Conservation (phyloP, 2,329 filamentous ascomycete species). For the Trichoderma sp. region DNA sequence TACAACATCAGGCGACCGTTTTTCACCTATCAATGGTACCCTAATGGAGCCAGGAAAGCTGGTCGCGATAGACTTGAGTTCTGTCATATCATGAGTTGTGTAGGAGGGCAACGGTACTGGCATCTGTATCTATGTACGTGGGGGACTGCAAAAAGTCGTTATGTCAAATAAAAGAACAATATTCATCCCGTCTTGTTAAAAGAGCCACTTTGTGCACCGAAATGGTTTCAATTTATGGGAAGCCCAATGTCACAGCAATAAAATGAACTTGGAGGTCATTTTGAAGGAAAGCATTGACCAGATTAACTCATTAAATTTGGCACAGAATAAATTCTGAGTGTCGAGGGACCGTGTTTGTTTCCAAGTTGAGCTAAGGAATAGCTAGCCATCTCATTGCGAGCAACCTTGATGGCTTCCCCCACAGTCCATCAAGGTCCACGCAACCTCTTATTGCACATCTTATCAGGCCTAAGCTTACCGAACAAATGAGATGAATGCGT, state of each 20-base stretch:
- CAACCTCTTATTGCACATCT: neutral
- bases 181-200: neutral
- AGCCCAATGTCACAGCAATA: neutral
- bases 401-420: conserved; percentile 13
- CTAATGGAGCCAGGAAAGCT: neutral
- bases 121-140: neutral
- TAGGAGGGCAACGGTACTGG: neutral
- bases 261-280: neutral
- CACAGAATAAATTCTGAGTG: neutral
- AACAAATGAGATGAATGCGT: neutral
- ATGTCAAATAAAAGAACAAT: neutral
- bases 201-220: neutral
- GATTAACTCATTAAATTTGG: neutral
- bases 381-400: neutral
- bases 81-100: neutral
- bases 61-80: neutral
- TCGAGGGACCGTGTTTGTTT: neutral
- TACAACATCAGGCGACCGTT: neutral
- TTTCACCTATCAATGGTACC: neutral
- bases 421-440: conserved; percentile 10
- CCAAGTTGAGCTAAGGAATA: neutral
- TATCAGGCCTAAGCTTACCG: neutral
- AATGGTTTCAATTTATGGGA: neutral
- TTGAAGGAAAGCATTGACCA: neutral
- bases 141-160: neutral